These are phyloP conservation scores for Neurospora crassa DNA, from an alignment of 2,329 filamentous ascomycete genomes.

Conservation along the genomic window DNA sequence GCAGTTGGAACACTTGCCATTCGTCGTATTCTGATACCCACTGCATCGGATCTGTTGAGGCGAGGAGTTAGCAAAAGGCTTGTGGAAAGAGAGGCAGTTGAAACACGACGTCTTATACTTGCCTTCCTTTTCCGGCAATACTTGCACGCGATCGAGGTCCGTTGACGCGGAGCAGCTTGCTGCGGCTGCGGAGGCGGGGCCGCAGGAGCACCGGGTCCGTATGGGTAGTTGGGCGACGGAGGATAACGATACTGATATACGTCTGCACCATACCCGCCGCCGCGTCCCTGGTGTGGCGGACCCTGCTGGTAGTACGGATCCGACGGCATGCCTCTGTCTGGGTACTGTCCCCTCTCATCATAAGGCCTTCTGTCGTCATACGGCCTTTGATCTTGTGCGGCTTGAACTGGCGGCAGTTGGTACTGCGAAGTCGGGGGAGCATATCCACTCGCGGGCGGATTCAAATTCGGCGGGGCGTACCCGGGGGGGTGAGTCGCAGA, in stretches of 20 bases:
- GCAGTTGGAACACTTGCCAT: constrained; percentile 52
- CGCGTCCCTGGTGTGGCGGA: constrained; percentile 8
- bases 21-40: constrained; percentile 48
- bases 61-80: constrained; percentile 15
- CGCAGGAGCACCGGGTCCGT: constrained; percentile 11
- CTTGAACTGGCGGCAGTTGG: constrained; percentile 7
- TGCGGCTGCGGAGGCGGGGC: constrained; percentile 26
- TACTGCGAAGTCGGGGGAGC: constrained; percentile 15
- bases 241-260: constrained; percentile 24
- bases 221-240: constrained; percentile 16
- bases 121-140: constrained; percentile 56
- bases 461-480: constrained; percentile 16
- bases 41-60: constrained; percentile 46
- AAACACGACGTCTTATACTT: constrained; percentile 7
- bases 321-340: constrained; percentile 5
- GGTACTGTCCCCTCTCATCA: not conserved
- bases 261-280: constrained; percentile 10
- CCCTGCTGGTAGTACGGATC: constrained; percentile 15
- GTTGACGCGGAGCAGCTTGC: constrained; percentile 46
- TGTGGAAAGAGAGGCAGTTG: not conserved
- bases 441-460: constrained; percentile 30
- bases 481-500: constrained; percentile 30
- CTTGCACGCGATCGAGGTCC: constrained; percentile 50
- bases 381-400: constrained; percentile 9
- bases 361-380: constrained; percentile 12